These are phyloP conservation scores for Sutorius eximius DNA, from an alignment of 1,284 basidiomycete genomes.

Conservation along the genomic window DNA sequence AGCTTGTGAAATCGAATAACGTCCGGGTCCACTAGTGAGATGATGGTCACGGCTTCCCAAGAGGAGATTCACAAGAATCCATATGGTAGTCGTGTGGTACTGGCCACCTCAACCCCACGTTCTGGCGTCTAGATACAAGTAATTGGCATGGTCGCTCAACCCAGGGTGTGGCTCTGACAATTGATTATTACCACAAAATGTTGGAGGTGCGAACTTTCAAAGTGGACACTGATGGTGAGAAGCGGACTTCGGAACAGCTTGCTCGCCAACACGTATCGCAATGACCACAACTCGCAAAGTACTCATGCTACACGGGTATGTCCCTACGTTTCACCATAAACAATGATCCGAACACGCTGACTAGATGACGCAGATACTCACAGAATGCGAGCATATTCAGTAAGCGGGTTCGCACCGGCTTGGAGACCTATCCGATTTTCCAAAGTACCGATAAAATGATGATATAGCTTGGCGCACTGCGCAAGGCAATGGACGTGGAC, in stretches of 20 bases:
- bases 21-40: no score
- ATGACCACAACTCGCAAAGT: constrained; percentile 30
- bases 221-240: background rate
- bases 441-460: constrained; percentile 6
- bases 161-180: background rate
- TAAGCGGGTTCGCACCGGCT: constrained; percentile 60
- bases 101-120: background rate
- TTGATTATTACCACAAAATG: no score
- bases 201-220: background rate
- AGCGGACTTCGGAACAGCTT: background rate
- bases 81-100: background rate
- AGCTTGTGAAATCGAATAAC: background rate
- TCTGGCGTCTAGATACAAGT: background rate
- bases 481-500: constrained; percentile 66
- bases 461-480: constrained; percentile 68
- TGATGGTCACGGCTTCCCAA: background rate
- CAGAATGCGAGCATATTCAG: constrained; percentile 81
- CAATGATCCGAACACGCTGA: constrained; percentile 6
- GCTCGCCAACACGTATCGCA: constrained; percentile 6
- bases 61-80: background rate
- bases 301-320: constrained; percentile 35
- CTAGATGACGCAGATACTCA: constrained; percentile 58
- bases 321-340: constrained; percentile 1
- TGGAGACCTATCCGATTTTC: background rate
- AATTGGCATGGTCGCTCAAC: background rate